phyloP scores from a whole-genome alignment of 176 grass and related monocot genomes.

The Cocos nucifera region DNA sequence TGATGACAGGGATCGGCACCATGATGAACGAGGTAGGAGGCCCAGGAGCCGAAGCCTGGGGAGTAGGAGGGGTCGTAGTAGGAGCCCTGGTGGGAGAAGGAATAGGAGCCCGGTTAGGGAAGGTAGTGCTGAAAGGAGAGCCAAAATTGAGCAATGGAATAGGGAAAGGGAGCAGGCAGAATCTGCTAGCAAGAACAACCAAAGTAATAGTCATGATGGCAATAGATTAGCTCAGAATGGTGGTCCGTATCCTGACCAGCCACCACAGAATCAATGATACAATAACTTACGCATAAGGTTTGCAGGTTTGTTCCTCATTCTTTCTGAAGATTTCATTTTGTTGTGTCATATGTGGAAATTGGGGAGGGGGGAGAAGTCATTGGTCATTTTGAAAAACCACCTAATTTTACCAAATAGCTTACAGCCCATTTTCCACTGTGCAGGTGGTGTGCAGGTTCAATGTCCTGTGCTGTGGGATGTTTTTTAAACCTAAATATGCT shows the following conservation, averaged over 20 bases:
- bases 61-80: constrained; percentile 14
- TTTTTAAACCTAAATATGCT: background rate
- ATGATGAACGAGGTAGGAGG: constrained; percentile 8
- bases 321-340: too few relatives aligned
- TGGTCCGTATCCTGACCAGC: background rate
- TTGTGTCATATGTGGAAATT: too few relatives aligned
- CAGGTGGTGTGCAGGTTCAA: constrained; percentile 33
- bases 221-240: constrained; percentile 7
- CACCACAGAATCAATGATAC: constrained; percentile 8
- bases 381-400: too few relatives aligned
- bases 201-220: too few relatives aligned
- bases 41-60: constrained; percentile 19
- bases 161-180: constrained; percentile 19
- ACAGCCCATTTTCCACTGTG: constrained; percentile 31
- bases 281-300: background rate
- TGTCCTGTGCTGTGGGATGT: constrained; percentile 22
- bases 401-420: background rate
- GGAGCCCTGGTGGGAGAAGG: constrained; percentile 18
- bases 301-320: background rate
- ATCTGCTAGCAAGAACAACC: constrained; percentile 8
- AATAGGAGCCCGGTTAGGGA: constrained; percentile 22
- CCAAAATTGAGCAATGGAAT: constrained; percentile 29
- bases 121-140: constrained; percentile 21
- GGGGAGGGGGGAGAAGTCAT: too few relatives aligned
- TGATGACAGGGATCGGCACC: constrained; percentile 10